phyloP scores from a whole-genome alignment of 306 rosid species.

The Lotus japonicus region DNA sequence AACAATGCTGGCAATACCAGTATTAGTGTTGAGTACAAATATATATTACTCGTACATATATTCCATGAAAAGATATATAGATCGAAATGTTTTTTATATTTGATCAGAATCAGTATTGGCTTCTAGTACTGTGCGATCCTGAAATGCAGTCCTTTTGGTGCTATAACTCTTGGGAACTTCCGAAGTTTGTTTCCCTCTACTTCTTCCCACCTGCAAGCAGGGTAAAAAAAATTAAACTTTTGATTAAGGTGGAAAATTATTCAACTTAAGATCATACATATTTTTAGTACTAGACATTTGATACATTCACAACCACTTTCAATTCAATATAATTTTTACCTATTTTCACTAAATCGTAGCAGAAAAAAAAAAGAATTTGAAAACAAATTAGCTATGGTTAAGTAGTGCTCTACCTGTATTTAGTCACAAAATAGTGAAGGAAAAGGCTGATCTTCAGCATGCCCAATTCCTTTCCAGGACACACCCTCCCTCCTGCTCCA shows the following conservation, averaged over 20 bases:
- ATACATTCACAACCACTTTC: no score
- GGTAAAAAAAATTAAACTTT: not conserved
- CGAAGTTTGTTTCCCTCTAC: slow-evolving; percentile 46
- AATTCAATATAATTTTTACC: no score
- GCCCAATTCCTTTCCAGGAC: slow-evolving; percentile 84
- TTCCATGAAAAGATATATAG: not conserved
- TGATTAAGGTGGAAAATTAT: not conserved
- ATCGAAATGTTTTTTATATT: not conserved
- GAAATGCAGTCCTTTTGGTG: slow-evolving; percentile 58
- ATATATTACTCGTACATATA: no score
- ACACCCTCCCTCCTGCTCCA: slow-evolving; percentile 63
- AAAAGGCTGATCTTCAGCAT: slow-evolving; percentile 52
- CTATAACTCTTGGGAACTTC: slow-evolving; percentile 73
- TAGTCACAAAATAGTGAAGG: slow-evolving; percentile 65
- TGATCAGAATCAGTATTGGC: no score
- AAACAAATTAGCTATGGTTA: not conserved
- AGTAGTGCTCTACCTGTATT: slow-evolving; percentile 41
- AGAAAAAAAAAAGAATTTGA: not conserved
- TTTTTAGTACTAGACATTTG: no score
- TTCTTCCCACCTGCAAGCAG: slow-evolving; percentile 57
- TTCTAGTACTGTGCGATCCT: slow-evolving; percentile 32
- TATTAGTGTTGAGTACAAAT: no score
- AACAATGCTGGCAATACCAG: no score
- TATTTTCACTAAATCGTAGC: no score
- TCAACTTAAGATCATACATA: no score